phyloP scores from a whole-genome alignment of 2,329 filamentous ascomycete genomes.

The Fusarium brevicatenulatum region DNA sequence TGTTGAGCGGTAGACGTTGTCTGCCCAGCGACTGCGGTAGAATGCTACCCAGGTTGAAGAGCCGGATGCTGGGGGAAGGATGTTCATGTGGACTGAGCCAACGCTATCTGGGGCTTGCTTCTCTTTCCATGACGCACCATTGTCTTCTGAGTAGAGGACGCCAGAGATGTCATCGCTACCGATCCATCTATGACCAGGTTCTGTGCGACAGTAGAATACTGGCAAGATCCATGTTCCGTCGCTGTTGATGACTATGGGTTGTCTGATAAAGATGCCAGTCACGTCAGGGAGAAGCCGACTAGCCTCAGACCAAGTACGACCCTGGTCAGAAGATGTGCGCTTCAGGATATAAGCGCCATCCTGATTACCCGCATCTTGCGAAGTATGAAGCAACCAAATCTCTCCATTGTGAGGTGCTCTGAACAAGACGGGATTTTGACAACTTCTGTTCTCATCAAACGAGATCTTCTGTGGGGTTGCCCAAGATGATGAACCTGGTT shows the following conservation, averaged over 20 bases:
- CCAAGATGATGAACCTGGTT: conserved; percentile 47
- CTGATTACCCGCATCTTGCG: conserved; percentile 57
- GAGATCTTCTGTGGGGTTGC: conserved; percentile 50
- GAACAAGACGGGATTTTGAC: conserved; percentile 58
- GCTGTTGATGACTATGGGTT: conserved; percentile 51
- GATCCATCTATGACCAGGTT: conserved; percentile 54
- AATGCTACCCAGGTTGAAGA: conserved; percentile 49
- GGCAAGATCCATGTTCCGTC: conserved; percentile 55
- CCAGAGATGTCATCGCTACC: conserved; percentile 57
- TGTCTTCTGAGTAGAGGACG: conserved; percentile 50
- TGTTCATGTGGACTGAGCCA: conserved; percentile 58
- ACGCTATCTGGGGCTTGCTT: conserved; percentile 49
- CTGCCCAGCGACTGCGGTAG: conserved; percentile 58
- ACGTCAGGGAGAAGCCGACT: conserved; percentile 46
- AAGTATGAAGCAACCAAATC: conserved; percentile 57
- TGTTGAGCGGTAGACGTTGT: conserved; percentile 54
- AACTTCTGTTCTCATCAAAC: conserved; percentile 52
- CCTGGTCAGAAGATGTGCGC: conserved; percentile 49
- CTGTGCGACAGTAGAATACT: conserved; percentile 55
- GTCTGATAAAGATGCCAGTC: conserved; percentile 54
- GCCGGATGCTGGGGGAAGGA: conserved; percentile 43
- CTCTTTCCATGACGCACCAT: conserved; percentile 54
- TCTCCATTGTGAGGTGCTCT: conserved; percentile 46
- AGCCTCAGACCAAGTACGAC: conserved; percentile 50
- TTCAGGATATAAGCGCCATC: conserved; percentile 54